These are phyloP conservation scores for Penicillium fimorum DNA, from an alignment of 495 filamentous ascomycete genomes.

Conservation along the genomic window DNA sequence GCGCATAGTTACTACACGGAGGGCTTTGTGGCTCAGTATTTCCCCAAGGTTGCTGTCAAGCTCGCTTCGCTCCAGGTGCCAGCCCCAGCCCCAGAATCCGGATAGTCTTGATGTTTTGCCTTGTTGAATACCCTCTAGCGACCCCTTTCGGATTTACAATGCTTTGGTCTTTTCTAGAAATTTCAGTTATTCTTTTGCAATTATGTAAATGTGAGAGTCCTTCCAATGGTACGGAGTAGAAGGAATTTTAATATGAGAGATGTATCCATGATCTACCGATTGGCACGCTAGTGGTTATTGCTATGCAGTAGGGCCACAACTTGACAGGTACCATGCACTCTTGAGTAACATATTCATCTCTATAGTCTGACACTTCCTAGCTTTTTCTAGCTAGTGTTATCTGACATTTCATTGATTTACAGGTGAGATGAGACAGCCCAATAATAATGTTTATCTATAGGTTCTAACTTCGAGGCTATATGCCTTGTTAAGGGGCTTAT, in stretches of 20 bases:
- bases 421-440: background rate
- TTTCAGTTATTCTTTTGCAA: background rate
- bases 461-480: background rate
- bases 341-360: background rate
- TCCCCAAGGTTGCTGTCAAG: conserved; percentile 47
- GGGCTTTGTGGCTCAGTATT: conserved; percentile 52
- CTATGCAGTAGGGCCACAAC: background rate
- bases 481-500: background rate
- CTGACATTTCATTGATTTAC: background rate
- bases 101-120: conserved; percentile 5
- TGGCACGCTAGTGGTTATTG: no score
- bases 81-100: background rate
- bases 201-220: background rate
- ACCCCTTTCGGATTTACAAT: conserved; percentile 1
- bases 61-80: conserved; percentile 24
- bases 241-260: background rate
- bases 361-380: background rate
- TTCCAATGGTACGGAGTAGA: background rate
- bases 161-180: background rate
- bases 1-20: conserved; percentile 81
- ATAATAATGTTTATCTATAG: background rate
- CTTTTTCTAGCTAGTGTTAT: background rate
- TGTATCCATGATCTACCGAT: background rate
- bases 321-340: background rate
- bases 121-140: conserved; percentile 15